These are phyloP conservation scores for Boletus rubropictus DNA, from an alignment of 768 basidiomycete species.

Conservation along the genomic window DNA sequence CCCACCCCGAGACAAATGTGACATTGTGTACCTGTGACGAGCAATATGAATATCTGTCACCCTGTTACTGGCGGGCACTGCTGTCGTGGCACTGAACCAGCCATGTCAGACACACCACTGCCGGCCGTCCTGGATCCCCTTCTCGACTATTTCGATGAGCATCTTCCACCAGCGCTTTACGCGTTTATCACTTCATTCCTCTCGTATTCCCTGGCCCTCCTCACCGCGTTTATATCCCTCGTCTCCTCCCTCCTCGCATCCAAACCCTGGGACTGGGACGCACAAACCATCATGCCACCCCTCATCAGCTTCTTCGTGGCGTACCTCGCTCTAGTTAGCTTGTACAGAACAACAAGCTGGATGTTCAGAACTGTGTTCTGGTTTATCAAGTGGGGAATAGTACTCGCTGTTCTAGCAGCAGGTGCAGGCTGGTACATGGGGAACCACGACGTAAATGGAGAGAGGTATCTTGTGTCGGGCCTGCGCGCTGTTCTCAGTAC, in stretches of 20 bases:
- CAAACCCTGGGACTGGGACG: conserved; percentile 57
- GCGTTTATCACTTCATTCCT: conserved; percentile 45
- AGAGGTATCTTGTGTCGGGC: conserved; percentile 33
- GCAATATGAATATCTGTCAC: conserved; percentile 4
- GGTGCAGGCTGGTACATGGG: conserved; percentile 51
- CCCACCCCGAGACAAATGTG: conserved; percentile 5
- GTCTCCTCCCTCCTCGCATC: conserved; percentile 43
- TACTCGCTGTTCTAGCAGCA: conserved; percentile 51
- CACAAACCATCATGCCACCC: conserved; percentile 64
- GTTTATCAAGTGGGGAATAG: conserved; percentile 72
- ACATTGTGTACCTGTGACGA: conserved; percentile 14
- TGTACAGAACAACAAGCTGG: conserved; percentile 78
- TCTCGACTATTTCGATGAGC: conserved; percentile 48
- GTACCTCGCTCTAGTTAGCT: conserved; percentile 69
- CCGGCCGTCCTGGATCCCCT: conserved; percentile 50
- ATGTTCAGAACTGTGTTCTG: conserved; percentile 60
- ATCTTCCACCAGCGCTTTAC: conserved; percentile 53
- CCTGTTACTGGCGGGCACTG: not conserved
- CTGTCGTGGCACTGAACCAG: conserved; percentile 19
- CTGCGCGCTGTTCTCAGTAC: conserved; percentile 38
- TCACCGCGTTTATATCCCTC: conserved; percentile 45
- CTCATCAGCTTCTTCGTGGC: conserved; percentile 66
- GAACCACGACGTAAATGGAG: conserved; percentile 31
- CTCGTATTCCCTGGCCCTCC: conserved; percentile 47
- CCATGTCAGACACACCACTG: conserved; percentile 32